Evolutionary conservation across 768 basidiomycete species (phyloP), one percentile per base, ranked within the genome.

Genomic region (Nidularia pulvinata): DNA sequence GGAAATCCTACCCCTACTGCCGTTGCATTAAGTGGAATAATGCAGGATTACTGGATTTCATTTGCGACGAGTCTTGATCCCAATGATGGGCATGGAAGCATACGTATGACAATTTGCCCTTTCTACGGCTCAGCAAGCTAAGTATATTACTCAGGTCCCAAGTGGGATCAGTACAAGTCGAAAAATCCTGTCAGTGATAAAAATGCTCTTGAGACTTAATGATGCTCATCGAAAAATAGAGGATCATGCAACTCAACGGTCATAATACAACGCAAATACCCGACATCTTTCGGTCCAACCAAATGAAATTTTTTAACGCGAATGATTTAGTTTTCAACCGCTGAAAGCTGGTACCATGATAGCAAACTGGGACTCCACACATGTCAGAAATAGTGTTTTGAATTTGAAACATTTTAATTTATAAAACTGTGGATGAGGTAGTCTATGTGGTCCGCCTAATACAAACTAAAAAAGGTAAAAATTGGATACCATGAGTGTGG

Each of bases 11-110:
- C 37, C 19, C 55, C 59, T 6, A 47, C 52, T 3, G 58, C 58
- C 7, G 36, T 47, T 10, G 45, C 48, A 33, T 42, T 61, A 6
- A 55, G 55, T 19, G 48, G 30, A 32, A 52, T 54, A 25, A 59
- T 63, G 55, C 55, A 53, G 48, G 61, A 63, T 51, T 63, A 63
- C 33, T 63, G 61, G 61, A 51, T 63, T 19, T 63, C 61, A 4
- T 63, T 63, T 36, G 56, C 47, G 16, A 46, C 49, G 6, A 46
- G 33, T n/a, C 46, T 61, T 34, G 35, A 61, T 56, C 61, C 61
- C 6, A 63, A 58, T 46, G 61, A 63, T 50, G 59, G 51, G 33
- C 3, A 19, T 11, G 61, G 61, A 9, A 47, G 47, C 6, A 32
- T 43, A 9, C 60, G 60, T 61, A 39, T 6, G 53, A 14, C 5